Evolutionary conservation across 2,329 filamentous ascomycete species (phyloP).

Genomic region (Fusarium chlamydosporum): DNA sequence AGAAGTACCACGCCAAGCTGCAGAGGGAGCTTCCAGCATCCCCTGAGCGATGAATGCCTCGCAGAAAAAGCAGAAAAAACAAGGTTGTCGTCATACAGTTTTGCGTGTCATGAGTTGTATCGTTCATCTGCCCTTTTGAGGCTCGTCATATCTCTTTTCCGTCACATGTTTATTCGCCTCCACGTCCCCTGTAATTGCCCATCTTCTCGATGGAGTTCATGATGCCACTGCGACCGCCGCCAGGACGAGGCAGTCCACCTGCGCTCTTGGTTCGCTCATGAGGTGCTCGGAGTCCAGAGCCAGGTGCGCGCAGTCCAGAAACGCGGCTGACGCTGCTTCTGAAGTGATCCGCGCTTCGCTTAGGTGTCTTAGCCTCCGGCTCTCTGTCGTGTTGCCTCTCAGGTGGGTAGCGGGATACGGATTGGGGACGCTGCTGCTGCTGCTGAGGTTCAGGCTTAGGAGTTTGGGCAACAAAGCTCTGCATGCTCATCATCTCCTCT

Average conservation of each 20-base stretch:
- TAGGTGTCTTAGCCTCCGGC: slow-evolving; percentile 54
- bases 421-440: slow-evolving; percentile 42
- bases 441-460: slow-evolving; percentile 46
- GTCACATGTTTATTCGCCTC: slow-evolving; percentile 44
- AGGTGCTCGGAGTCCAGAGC: slow-evolving; percentile 60
- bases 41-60: slow-evolving; percentile 35
- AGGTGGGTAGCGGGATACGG: slow-evolving; percentile 43
- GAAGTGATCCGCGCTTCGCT: slow-evolving; percentile 50
- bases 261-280: slow-evolving; percentile 63
- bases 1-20: slow-evolving; percentile 35
- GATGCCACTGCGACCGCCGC: slow-evolving; percentile 74
- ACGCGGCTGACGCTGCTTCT: slow-evolving; percentile 67
- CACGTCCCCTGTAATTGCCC: slow-evolving; percentile 73
- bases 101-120: slow-evolving; percentile 45
- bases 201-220: slow-evolving; percentile 91
- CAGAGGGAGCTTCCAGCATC: slow-evolving; percentile 20
- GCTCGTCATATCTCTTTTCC: slow-evolving; percentile 20
- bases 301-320: slow-evolving; percentile 74
- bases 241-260: slow-evolving; percentile 64
- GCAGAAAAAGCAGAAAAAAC: slow-evolving; percentile 32
- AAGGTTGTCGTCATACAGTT: slow-evolving; percentile 45
- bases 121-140: slow-evolving; percentile 31
- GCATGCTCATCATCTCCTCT: slow-evolving; percentile 85
- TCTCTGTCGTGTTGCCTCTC: slow-evolving; percentile 44
- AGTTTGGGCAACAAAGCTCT: slow-evolving; percentile 60